These are phyloP conservation scores for Paraglomus brasilianum DNA, from an alignment of 192 early-diverging fungal species.

Conservation along the genomic window DNA sequence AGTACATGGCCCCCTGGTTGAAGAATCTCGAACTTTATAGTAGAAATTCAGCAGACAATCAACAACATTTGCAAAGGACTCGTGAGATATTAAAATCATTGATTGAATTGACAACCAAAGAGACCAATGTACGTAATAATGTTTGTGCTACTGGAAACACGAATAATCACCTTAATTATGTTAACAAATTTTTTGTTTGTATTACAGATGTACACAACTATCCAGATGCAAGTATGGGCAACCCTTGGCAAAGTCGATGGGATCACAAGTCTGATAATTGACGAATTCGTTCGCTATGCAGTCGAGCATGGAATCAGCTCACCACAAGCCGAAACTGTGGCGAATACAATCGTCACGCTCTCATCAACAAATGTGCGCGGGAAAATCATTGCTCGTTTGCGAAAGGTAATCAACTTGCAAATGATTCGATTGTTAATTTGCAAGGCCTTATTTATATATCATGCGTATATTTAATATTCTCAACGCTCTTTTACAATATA, in stretches of 20 bases:
- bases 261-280: conserved; percentile 76
- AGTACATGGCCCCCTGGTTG: conserved; percentile 92
- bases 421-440: too few species aligned
- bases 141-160: too few species aligned
- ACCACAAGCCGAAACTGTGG: conserved; percentile 76
- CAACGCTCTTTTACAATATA: neutral
- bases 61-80: conserved; percentile 58
- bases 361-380: conserved; percentile 77
- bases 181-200: conserved; percentile 24
- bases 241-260: conserved; percentile 76
- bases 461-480: neutral
- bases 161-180: too few species aligned
- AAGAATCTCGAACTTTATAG: conserved; percentile 69
- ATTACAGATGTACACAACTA: conserved; percentile 70
- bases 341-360: conserved; percentile 82
- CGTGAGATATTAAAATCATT: conserved; percentile 76
- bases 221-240: conserved; percentile 87
- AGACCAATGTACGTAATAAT: conserved; percentile 65
- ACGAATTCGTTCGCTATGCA: conserved; percentile 76
- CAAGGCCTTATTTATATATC: neutral
- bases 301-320: conserved; percentile 79
- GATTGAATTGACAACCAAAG: conserved; percentile 80
- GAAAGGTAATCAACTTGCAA: conserved; percentile 71
- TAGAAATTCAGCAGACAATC: conserved; percentile 45
- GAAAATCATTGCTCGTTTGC: conserved; percentile 77